Percentiles rank a stretch among this genome's conserved stretches.
Conservation (phyloP, 2,329 filamentous ascomycete species). For the Diaporthe citri region DNA sequence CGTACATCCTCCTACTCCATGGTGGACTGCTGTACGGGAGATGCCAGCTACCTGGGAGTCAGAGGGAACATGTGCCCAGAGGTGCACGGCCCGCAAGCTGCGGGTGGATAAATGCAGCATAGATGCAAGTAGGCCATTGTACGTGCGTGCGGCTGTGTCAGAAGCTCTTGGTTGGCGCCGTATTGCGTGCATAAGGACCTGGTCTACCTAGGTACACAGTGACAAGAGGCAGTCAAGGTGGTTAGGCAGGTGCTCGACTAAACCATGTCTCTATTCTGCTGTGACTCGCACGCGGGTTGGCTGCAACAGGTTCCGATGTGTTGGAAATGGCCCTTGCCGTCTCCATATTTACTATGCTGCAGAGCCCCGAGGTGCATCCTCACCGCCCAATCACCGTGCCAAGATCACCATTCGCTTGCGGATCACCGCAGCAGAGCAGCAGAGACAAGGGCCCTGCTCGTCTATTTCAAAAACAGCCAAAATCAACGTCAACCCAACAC, state of each 20-base stretch:
- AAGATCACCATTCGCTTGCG: slow-evolving; percentile 21
- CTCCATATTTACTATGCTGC: slow-evolving; percentile 10
- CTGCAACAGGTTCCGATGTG: slow-evolving; percentile 20
- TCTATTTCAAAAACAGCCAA: slow-evolving; percentile 1
- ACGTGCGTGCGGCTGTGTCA: slow-evolving; percentile 2
- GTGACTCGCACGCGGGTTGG: background rate
- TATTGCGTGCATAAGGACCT: background rate
- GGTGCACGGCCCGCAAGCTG: slow-evolving; percentile 16
- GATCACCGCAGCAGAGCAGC: slow-evolving; percentile 22
- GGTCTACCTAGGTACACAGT: background rate
- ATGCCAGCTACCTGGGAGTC: background rate
- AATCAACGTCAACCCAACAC: slow-evolving; percentile 27
- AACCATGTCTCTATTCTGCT: background rate
- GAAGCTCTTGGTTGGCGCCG: background rate
- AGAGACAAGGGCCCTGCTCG: background rate
- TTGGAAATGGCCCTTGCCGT: slow-evolving; percentile 28
- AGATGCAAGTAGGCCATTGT: background rate
- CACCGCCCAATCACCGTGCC: slow-evolving; percentile 14
- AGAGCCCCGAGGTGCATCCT: background rate
- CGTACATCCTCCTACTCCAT: background rate
- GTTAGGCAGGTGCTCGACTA: background rate
- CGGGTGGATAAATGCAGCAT: background rate
- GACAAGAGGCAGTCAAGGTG: too few species aligned
- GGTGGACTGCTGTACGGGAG: background rate
- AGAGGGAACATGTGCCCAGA: background rate